These are phyloP conservation scores for Leptodermis oblonga DNA, from an alignment of 257 asterid genomes.

Conservation along the genomic window DNA sequence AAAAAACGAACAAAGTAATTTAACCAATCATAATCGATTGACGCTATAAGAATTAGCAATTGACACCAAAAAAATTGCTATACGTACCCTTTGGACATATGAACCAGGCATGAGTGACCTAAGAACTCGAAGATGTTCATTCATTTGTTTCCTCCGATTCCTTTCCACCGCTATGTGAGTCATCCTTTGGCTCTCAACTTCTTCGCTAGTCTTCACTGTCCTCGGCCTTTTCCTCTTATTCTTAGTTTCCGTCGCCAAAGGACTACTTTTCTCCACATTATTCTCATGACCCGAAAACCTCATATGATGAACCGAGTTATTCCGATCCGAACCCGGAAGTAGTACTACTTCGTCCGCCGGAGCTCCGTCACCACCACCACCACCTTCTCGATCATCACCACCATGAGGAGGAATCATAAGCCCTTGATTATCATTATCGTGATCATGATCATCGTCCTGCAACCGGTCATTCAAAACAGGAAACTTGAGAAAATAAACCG, in stretches of 20 bases:
- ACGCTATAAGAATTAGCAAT: too few species aligned
- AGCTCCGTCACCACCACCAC: too few species aligned
- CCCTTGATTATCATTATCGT: too few species aligned
- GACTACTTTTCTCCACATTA: conserved; percentile 30
- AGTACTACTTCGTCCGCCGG: conserved; percentile 5
- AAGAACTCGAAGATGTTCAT: conserved; percentile 83
- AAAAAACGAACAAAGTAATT: too few species aligned
- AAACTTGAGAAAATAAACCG: conserved; percentile 70
- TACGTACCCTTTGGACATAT: conserved; percentile 81
- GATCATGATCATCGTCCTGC: conserved; percentile 34
- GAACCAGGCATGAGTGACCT: conserved; percentile 96
- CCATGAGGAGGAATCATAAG: conserved; percentile 24
- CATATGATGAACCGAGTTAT: conserved; percentile 29
- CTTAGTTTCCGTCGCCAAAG: conserved; percentile 27
- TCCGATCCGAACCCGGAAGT: conserved; percentile 3
- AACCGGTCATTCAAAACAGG: conserved; percentile 60
- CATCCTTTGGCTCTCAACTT: conserved; percentile 97
- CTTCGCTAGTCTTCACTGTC: conserved; percentile 61
- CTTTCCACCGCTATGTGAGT: conserved; percentile 93
- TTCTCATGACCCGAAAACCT: conserved; percentile 44
- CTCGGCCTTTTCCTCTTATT: conserved; percentile 73
- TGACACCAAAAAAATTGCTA: too few species aligned
- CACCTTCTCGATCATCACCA: conserved; percentile 11
- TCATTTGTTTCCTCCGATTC: conserved; percentile 93
- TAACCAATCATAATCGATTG: too few species aligned